Percentiles rank a stretch among this genome's conserved stretches.
These are phyloP conservation scores for Hypoxylon sp. DNA, from an alignment of 2,329 filamentous ascomycete genomes.

Conservation along the genomic window DNA sequence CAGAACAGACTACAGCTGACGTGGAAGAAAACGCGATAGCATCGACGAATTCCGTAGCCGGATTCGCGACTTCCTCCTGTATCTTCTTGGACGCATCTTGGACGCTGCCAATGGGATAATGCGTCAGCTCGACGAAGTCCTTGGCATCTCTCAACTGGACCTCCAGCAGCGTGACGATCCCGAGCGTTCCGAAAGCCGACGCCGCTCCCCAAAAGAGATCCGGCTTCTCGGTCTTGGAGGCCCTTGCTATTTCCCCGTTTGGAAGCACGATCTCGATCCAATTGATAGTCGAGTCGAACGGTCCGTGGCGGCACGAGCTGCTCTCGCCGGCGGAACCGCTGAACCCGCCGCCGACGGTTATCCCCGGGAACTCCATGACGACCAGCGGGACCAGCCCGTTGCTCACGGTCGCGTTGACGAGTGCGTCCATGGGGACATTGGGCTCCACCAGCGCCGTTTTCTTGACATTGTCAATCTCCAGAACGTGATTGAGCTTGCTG, in stretches of 20 bases:
- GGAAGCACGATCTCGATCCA: constrained; percentile 76
- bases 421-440: constrained; percentile 77
- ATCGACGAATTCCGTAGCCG: constrained; percentile 75
- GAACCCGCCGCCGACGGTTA: constrained; percentile 78
- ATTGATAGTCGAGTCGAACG: constrained; percentile 74
- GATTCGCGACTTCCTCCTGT: constrained; percentile 59
- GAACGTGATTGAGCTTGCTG: constrained; percentile 72
- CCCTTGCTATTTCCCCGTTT: constrained; percentile 69
- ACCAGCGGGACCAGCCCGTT: constrained; percentile 73
- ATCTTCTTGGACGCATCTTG: constrained; percentile 61
- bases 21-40: constrained; percentile 73
- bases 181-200: constrained; percentile 76
- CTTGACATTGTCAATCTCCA: constrained; percentile 68
- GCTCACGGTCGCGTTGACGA: constrained; percentile 71
- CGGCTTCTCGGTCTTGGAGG: constrained; percentile 67
- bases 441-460: constrained; percentile 77
- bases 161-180: constrained; percentile 76
- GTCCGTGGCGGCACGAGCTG: constrained; percentile 76
- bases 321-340: constrained; percentile 78
- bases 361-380: constrained; percentile 81
- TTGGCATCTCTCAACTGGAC: constrained; percentile 70
- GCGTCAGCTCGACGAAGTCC: constrained; percentile 71
- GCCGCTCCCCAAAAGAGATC: constrained; percentile 77
- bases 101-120: constrained; percentile 63
- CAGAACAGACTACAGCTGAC: constrained; percentile 72